Conservation (phyloP, 1,284 basidiomycete genomes). For the Malassezia obtusa region DNA sequence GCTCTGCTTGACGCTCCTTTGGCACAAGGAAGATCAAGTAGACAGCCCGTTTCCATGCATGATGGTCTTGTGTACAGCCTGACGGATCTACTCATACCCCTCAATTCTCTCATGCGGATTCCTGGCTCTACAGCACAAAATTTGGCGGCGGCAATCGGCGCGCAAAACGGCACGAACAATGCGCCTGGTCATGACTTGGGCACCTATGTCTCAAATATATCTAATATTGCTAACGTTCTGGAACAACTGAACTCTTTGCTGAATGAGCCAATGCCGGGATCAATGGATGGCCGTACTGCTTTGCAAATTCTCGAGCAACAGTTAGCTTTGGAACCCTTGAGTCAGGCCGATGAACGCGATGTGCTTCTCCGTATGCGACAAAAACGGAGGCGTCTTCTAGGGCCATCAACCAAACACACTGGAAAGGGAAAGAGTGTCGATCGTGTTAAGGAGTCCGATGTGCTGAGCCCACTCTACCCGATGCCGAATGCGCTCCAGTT, state of each 20-base stretch:
- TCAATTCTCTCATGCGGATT: neutral
- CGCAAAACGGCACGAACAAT: neutral
- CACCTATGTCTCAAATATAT: constrained; percentile 1
- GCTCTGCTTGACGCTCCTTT: neutral
- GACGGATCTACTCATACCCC: constrained; percentile 5
- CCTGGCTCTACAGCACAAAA: neutral
- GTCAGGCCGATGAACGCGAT: neutral
- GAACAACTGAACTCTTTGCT: neutral
- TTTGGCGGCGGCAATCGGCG: constrained; percentile 1
- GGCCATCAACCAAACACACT: neutral
- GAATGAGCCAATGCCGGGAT: neutral
- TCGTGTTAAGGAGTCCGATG: neutral
- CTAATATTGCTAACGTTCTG: neutral
- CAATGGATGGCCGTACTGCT: neutral
- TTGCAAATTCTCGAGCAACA: neutral
- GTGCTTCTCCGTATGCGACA: constrained; percentile 9
- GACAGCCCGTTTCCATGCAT: neutral
- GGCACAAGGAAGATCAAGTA: neutral
- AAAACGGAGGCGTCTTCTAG: constrained; percentile 3
- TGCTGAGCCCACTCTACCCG: constrained; percentile 5
- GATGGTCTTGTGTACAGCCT: constrained; percentile 10
- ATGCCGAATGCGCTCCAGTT: constrained; percentile 1
- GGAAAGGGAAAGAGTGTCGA: neutral
- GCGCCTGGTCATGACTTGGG: neutral
- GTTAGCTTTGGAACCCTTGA: neutral